Evolutionary conservation across 306 rosid species (phyloP).

Genomic region (Begonia masoniana): DNA sequence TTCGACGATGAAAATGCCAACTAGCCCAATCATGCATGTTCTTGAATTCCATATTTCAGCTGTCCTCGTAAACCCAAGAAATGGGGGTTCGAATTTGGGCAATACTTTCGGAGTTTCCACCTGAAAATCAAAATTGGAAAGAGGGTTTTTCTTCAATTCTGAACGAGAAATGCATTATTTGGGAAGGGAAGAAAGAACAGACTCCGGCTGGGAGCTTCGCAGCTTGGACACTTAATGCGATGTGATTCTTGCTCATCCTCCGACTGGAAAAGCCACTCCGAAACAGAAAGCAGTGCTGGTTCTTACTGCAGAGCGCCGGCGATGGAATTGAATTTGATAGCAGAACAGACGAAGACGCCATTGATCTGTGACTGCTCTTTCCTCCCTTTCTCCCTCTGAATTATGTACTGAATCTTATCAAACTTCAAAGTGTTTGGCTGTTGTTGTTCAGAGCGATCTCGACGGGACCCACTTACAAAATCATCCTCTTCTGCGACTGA

Average conservation of each 20-base stretch:
- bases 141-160: neutral
- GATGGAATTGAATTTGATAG: neutral
- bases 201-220: slow-evolving; percentile 74
- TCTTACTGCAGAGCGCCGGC: neutral
- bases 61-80: slow-evolving; percentile 75
- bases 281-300: too few relatives aligned
- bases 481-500: too few relatives aligned
- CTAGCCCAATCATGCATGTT: slow-evolving; percentile 88
- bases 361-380: neutral
- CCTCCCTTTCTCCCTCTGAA: too few relatives aligned
- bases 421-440: too few relatives aligned
- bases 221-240: slow-evolving; percentile 42
- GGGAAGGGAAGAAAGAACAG: slow-evolving; percentile 10
- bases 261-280: too few relatives aligned
- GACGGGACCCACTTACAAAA: too few relatives aligned
- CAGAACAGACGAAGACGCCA: slow-evolving; percentile 28
- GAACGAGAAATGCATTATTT: neutral
- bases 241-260: slow-evolving; percentile 7
- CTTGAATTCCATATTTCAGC: slow-evolving; percentile 96
- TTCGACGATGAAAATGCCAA: slow-evolving; percentile 72
- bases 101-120: slow-evolving; percentile 66
- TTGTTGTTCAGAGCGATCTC: too few relatives aligned
- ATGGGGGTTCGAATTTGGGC: slow-evolving; percentile 62
- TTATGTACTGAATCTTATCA: too few relatives aligned
- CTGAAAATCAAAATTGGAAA: slow-evolving; percentile 21